Percentiles rank a stretch among this genome's conserved stretches.
phyloP scores from a whole-genome alignment of 192 early-diverging fungal species.

The Phlyctochytrium planicorne region DNA sequence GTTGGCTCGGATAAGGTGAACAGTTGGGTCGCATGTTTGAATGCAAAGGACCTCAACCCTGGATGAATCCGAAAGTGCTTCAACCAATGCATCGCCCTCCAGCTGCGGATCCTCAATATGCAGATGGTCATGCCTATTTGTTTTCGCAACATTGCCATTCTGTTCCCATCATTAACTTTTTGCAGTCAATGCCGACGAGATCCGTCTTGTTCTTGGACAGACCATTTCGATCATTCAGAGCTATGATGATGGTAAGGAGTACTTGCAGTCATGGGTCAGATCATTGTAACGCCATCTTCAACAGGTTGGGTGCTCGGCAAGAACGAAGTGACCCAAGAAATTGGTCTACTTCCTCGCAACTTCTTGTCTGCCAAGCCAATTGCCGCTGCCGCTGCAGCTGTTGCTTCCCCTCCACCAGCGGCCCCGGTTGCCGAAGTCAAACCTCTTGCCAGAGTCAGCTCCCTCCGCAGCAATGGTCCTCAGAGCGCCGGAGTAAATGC shows the following conservation, averaged over 20 bases:
- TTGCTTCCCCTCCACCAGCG: background rate
- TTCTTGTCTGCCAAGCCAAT: background rate
- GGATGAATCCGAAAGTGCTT: no score
- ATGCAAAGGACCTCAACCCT: no score
- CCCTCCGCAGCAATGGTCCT: background rate
- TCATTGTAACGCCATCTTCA: no score
- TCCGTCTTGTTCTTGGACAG: background rate
- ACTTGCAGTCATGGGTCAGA: no score
- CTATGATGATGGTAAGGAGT: conserved; percentile 5
- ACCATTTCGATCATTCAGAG: background rate
- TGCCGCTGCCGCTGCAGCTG: background rate
- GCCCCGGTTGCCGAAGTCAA: background rate
- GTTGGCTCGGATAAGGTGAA: no score
- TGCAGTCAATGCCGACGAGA: background rate
- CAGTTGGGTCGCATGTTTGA: no score
- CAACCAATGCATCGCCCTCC: no score
- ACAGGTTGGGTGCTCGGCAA: background rate
- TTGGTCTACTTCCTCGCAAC: background rate
- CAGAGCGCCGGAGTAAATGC: no score
- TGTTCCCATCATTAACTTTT: no score
- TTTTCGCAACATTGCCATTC: no score
- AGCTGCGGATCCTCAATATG: no score
- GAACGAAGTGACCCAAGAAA: background rate
- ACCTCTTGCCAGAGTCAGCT: background rate
- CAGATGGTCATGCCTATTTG: no score